phyloP scores from a whole-genome alignment of 306 rosid genomes.

The Urtica urens region DNA sequence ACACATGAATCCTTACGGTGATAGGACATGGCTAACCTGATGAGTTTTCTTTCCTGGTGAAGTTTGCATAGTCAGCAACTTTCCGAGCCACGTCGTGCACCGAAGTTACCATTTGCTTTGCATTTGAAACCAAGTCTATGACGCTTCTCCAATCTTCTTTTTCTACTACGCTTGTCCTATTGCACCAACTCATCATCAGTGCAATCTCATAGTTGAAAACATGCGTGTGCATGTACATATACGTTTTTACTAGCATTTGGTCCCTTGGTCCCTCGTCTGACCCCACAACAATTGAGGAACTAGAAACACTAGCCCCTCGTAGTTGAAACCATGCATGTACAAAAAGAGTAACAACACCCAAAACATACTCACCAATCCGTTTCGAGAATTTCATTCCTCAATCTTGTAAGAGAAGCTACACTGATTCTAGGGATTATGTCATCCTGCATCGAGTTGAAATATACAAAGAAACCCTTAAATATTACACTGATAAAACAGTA shows the following conservation, averaged over 20 bases:
- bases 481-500: conserved; percentile 4
- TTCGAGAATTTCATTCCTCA: conserved; percentile 86
- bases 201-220: too few relatives aligned
- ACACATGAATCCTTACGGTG: not conserved
- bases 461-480: conserved; percentile 14
- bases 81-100: conserved; percentile 82
- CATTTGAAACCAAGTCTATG: conserved; percentile 76
- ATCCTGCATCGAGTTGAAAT: conserved; percentile 49
- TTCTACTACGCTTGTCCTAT: conserved; percentile 72
- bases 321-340: too few relatives aligned
- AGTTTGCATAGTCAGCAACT: conserved; percentile 68
- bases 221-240: too few relatives aligned
- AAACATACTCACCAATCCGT: conserved; percentile 74
- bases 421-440: conserved; percentile 78
- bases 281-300: too few relatives aligned
- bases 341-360: too few relatives aligned
- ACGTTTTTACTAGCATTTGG: too few relatives aligned
- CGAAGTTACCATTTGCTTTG: conserved; percentile 66
- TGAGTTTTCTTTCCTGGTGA: conserved; percentile 34
- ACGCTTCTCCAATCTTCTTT: conserved; percentile 74
- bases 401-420: conserved; percentile 63
- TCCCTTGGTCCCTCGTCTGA: too few relatives aligned
- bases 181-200: too few relatives aligned
- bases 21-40: conserved; percentile 32
- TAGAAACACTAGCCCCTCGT: too few relatives aligned